Percentiles rank a stretch among this genome's conserved stretches.
Evolutionary conservation across 768 basidiomycete species (phyloP).

Genomic region (Suillus discolor): DNA sequence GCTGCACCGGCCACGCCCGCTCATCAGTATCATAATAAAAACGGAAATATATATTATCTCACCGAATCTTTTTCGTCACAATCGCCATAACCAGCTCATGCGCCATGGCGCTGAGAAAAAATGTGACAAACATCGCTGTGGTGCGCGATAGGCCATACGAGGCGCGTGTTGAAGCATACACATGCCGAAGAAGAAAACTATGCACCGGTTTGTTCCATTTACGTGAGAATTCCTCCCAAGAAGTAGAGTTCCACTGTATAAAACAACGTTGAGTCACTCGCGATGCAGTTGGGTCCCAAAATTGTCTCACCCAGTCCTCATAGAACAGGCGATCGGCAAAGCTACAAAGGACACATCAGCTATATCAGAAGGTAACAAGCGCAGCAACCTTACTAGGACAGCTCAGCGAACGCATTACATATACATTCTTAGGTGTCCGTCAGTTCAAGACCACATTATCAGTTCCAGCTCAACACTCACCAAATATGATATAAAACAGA

Average conservation of each 20-base stretch:
- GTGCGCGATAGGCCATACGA: conserved; percentile 74
- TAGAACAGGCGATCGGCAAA: conserved; percentile 99
- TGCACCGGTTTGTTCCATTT: conserved; percentile 99
- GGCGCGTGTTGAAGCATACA: conserved; percentile 87
- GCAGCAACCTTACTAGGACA: conserved; percentile 68
- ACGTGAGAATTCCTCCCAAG: conserved; percentile 96
- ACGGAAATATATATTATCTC: conserved; percentile 21
- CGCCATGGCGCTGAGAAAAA: conserved; percentile 84
- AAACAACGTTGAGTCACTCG: conserved; percentile 4
- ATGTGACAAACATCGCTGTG: conserved; percentile 91
- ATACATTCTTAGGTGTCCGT: conserved; percentile 72
- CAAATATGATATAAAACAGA: conserved; percentile 85
- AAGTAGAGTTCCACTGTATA: conserved; percentile 91
- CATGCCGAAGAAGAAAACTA: conserved; percentile 90
- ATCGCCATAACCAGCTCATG: conserved; percentile 98
- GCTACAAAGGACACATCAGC: conserved; percentile 38
- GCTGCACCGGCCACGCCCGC: conserved; percentile 37
- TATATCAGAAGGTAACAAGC: not conserved
- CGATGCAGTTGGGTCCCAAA: not conserved
- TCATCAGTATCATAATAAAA: not conserved
- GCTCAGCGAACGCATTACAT: conserved; percentile 93
- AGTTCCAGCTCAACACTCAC: conserved; percentile 35
- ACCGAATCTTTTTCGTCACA: conserved; percentile 91
- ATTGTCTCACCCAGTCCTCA: conserved; percentile 80
- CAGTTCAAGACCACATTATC: conserved; percentile 5